A percentile compares a stretch with the other conserved stretches of the same genome.
Evolutionary conservation across 768 basidiomycete genomes (phyloP).

Genomic region (Calocera cornea): DNA sequence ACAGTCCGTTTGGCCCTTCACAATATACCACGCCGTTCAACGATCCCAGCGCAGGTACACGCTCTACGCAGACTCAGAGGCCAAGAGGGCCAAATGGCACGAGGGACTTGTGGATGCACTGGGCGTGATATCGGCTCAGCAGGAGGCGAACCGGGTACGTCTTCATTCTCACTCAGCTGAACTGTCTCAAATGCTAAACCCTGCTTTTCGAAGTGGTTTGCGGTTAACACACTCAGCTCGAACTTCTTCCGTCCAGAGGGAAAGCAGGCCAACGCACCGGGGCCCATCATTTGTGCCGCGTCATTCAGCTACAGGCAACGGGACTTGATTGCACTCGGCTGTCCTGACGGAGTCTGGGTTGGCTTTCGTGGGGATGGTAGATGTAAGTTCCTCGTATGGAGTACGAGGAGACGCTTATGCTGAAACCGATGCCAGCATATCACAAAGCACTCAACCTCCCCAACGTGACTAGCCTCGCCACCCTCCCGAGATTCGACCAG

Average conservation of each 20-base stretch:
- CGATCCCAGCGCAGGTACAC: conserved; percentile 52
- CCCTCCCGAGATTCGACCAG: conserved; percentile 47
- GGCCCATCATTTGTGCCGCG: background rate
- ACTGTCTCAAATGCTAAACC: no score
- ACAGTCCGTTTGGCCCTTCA: conserved; percentile 54
- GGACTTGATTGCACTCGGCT: conserved; percentile 49
- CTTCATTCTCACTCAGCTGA: background rate
- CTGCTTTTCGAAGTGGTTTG: background rate
- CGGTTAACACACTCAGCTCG: background rate
- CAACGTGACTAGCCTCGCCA: conserved; percentile 42
- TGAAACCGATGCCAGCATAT: conserved; percentile 34
- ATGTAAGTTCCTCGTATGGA: conserved; percentile 30
- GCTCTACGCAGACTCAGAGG: conserved; percentile 48
- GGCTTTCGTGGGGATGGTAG: conserved; percentile 37
- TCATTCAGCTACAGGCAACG: conserved; percentile 34
- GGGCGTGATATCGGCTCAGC: conserved; percentile 45
- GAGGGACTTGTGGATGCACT: conserved; percentile 47
- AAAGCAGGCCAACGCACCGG: background rate
- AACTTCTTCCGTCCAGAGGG: background rate
- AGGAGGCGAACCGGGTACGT: conserved; percentile 61
- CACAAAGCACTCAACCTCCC: conserved; percentile 38
- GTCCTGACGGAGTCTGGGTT: conserved; percentile 56
- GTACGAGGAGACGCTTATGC: background rate
- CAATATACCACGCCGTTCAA: conserved; percentile 54
- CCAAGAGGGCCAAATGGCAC: conserved; percentile 48